Evolutionary conservation across 2,329 filamentous ascomycete genomes (phyloP).

Genomic region (Aureobasidium lini): DNA sequence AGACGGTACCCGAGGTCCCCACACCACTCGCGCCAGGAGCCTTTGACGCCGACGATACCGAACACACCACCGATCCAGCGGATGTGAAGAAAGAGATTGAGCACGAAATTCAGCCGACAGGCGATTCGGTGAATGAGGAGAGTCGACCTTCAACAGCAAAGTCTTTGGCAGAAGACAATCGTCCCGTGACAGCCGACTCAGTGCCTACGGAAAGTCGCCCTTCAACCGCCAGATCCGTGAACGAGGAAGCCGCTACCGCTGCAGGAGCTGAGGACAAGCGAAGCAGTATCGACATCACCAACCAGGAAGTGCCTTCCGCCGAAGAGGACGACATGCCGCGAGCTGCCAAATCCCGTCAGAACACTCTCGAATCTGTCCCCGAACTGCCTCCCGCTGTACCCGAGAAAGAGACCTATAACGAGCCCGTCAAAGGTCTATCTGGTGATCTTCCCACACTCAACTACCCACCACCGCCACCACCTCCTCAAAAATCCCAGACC

Average conservation of each 20-base stretch:
- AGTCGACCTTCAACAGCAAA: not conserved
- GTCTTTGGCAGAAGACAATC: slow-evolving; percentile 9
- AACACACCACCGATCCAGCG: slow-evolving; percentile 23
- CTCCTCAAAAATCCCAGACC: slow-evolving; percentile 20
- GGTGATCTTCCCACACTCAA: slow-evolving; percentile 61
- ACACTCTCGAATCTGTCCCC: slow-evolving; percentile 10
- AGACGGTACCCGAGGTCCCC: not conserved
- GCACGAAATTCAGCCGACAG: slow-evolving; percentile 34
- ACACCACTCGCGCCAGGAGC: not conserved
- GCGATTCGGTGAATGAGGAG: slow-evolving; percentile 44
- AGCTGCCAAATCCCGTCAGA: not conserved
- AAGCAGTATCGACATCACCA: slow-evolving; percentile 16
- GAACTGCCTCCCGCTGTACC: slow-evolving; percentile 18
- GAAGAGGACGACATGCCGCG: not conserved
- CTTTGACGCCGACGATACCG: slow-evolving; percentile 2
- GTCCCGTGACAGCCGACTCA: slow-evolving; percentile 13
- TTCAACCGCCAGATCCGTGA: slow-evolving; percentile 17
- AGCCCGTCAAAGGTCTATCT: slow-evolving; percentile 58
- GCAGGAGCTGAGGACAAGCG: slow-evolving; percentile 18
- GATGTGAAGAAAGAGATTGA: slow-evolving; percentile 21
- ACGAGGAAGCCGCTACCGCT: slow-evolving; percentile 8
- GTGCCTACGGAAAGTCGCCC: slow-evolving; percentile 16
- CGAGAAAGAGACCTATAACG: slow-evolving; percentile 15
- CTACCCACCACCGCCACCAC: slow-evolving; percentile 29
- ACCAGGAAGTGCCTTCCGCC: not conserved